Conservation (phyloP, 1,284 basidiomycete genomes). For the Entoloma clypeatum region DNA sequence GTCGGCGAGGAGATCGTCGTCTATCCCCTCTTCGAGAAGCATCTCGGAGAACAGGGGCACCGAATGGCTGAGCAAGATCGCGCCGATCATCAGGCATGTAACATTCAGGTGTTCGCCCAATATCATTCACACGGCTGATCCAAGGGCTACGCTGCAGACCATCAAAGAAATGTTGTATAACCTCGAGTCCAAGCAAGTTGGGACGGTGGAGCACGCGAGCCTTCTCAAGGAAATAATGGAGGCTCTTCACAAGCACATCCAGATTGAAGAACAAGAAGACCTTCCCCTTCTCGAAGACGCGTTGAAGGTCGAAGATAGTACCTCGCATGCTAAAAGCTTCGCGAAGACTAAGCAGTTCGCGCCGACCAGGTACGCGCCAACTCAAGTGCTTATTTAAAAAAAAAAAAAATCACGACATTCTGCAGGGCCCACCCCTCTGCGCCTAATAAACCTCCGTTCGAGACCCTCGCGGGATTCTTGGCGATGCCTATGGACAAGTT, state of each 20-base stretch:
- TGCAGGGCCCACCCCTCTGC: slow-evolving; percentile 46
- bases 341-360: slow-evolving; percentile 60
- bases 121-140: too few species aligned
- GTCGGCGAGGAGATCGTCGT: slow-evolving; percentile 65
- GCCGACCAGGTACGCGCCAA: slow-evolving; percentile 47
- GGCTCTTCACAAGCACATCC: slow-evolving; percentile 34
- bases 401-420: too few species aligned
- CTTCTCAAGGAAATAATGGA: too few species aligned
- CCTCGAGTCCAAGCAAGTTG: too few species aligned
- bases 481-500: slow-evolving; percentile 59
- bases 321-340: slow-evolving; percentile 45
- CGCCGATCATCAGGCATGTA: slow-evolving; percentile 54
- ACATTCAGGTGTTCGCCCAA: too few species aligned
- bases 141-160: slow-evolving; percentile 16
- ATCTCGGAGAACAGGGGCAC: slow-evolving; percentile 50
- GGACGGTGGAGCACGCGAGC: too few species aligned
- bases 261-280: slow-evolving; percentile 54
- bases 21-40: slow-evolving; percentile 63
- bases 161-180: slow-evolving; percentile 49
- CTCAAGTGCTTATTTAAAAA: too few species aligned
- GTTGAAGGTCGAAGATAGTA: slow-evolving; percentile 40
- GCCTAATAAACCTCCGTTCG: slow-evolving; percentile 57
- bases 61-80: slow-evolving; percentile 57
- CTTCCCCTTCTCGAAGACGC: slow-evolving; percentile 49
- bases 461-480: slow-evolving; percentile 56